Evolutionary conservation across 306 rosid genomes (phyloP).

Genomic region (Ochetophila trinervis): DNA sequence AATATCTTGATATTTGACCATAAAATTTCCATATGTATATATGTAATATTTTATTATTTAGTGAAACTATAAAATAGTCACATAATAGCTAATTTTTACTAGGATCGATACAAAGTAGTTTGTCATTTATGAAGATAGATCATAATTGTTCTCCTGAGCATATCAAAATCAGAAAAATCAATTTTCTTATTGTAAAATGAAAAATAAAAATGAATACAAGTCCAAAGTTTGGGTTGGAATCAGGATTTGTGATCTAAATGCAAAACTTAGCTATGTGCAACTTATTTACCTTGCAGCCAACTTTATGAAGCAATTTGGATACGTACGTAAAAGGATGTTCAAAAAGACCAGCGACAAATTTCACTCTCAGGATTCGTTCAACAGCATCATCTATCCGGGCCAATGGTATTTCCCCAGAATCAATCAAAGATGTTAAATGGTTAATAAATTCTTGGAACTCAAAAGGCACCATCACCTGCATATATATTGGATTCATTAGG

Average conservation of each 20-base stretch:
- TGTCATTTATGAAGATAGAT: not conserved
- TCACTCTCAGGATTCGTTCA: constrained; percentile 72
- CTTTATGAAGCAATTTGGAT: constrained; percentile 44
- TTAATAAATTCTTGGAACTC: constrained; percentile 41
- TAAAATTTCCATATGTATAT: no score
- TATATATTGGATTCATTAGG: constrained; percentile 11
- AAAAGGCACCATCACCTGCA: constrained; percentile 68
- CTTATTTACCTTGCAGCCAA: constrained; percentile 62
- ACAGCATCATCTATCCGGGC: constrained; percentile 77
- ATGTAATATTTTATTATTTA: no score
- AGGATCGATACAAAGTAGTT: no score
- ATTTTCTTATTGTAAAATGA: not conserved
- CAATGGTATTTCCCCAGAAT: constrained; percentile 53
- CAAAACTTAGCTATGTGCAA: not conserved
- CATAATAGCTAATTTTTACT: no score
- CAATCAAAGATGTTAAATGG: constrained; percentile 47
- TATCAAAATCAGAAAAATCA: not conserved
- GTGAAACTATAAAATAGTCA: no score
- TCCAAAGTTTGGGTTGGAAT: no score
- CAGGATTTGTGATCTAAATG: not conserved
- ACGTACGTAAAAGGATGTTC: constrained; percentile 59
- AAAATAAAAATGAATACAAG: not conserved
- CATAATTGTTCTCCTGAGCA: not conserved
- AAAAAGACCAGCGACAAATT: constrained; percentile 66
- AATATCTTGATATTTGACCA: no score